Conservation (phyloP, 2,329 filamentous ascomycete species). For the Ceratocystis lukuohia region DNA sequence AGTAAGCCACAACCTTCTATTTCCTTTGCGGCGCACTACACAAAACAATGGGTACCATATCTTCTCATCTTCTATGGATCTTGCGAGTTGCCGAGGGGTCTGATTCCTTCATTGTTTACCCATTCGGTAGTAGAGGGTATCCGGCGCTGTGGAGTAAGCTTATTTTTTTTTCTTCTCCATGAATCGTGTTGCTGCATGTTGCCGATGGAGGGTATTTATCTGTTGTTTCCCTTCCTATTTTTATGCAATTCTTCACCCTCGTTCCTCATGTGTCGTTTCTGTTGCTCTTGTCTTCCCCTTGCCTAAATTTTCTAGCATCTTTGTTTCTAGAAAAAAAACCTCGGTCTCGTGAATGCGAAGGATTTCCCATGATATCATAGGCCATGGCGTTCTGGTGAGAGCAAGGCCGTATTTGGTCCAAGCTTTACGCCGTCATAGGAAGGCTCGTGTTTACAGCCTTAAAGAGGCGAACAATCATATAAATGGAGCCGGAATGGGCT, state of each 20-base stretch:
- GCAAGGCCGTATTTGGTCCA: neutral
- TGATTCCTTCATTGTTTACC: neutral
- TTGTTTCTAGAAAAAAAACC: neutral
- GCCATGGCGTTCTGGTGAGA: constrained; percentile 1
- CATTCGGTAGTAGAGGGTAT: neutral
- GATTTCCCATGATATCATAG: constrained; percentile 5
- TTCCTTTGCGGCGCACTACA: neutral
- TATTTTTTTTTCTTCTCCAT: neutral
- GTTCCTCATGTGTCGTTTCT: neutral
- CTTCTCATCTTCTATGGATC: neutral
- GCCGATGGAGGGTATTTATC: no score
- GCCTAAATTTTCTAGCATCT: neutral
- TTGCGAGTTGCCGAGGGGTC: neutral
- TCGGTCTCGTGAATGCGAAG: neutral
- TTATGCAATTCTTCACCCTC: neutral
- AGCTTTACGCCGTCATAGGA: neutral
- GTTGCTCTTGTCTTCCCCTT: neutral
- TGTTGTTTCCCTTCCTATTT: neutral
- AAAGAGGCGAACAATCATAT: neutral
- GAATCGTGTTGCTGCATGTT: neutral
- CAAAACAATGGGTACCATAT: neutral
- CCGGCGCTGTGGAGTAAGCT: neutral
- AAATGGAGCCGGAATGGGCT: neutral
- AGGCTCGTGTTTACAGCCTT: neutral
- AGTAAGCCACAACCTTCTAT: neutral